Conservation (phyloP, 805 yeast genomes). For the Candida parachauliodes region DNA sequence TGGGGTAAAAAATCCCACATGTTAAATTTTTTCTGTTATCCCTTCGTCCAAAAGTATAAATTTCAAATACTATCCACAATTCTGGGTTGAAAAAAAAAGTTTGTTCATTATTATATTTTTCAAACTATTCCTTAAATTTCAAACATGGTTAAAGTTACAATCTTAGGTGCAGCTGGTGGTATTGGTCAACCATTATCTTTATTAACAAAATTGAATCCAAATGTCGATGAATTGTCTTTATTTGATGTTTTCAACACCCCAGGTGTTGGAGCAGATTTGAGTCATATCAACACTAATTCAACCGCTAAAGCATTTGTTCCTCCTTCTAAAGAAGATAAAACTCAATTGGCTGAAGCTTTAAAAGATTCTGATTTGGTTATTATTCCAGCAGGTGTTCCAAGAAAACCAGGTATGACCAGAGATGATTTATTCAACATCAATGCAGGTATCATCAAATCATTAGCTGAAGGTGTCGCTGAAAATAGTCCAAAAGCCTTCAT, state of each 20-base stretch:
- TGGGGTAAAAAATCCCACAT: slow-evolving; percentile 6
- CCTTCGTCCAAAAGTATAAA: slow-evolving; percentile 2
- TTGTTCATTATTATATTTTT: background rate
- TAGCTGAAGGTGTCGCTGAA: slow-evolving; percentile 73
- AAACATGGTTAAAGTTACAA: slow-evolving; percentile 65
- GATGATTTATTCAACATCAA: slow-evolving; percentile 84
- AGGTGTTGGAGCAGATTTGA: slow-evolving; percentile 86
- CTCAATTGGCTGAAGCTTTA: slow-evolving; percentile 44
- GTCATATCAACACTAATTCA: slow-evolving; percentile 74
- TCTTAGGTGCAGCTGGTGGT: slow-evolving; percentile 91
- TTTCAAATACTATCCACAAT: too few species aligned
- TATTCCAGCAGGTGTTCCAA: slow-evolving; percentile 86
- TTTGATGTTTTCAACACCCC: slow-evolving; percentile 82
- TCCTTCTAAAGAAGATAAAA: slow-evolving; percentile 44
- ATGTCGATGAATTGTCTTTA: slow-evolving; percentile 63
- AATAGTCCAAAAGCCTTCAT: slow-evolving; percentile 73
- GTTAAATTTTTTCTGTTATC: background rate
- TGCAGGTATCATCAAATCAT: slow-evolving; percentile 71
- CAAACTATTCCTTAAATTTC: background rate
- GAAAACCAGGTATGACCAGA: slow-evolving; percentile 94
- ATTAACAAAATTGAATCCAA: slow-evolving; percentile 65
- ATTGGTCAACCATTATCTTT: slow-evolving; percentile 91
- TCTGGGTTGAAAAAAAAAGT: background rate
- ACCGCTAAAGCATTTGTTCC: slow-evolving; percentile 60
- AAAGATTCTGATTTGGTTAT: slow-evolving; percentile 47